Conservation (phyloP, 2,329 filamentous ascomycete species). For the Phyllosticta capitalensis region DNA sequence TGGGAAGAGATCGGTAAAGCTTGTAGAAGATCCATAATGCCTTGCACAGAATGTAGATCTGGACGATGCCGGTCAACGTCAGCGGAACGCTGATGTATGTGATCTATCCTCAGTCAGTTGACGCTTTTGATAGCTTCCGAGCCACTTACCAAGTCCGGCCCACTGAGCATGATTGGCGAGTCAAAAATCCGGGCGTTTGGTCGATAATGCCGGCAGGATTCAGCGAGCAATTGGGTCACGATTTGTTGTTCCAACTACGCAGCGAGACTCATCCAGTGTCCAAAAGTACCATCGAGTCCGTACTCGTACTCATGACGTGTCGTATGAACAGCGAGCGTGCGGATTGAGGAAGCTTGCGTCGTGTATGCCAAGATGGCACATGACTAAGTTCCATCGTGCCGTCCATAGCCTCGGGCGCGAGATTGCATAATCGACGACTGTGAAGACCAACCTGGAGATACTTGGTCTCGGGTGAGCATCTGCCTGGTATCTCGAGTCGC, state of each 20-base stretch:
- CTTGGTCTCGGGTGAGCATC: too few relatives aligned
- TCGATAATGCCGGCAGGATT: not conserved
- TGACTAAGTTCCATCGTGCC: not conserved
- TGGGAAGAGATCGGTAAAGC: not conserved
- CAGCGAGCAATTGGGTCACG: too few relatives aligned
- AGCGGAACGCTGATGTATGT: not conserved
- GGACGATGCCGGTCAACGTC: not conserved
- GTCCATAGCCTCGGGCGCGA: not conserved
- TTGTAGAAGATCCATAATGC: not conserved
- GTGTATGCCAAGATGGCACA: not conserved
- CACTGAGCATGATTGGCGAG: not conserved
- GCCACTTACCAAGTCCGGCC: not conserved
- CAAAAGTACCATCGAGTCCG: not conserved
- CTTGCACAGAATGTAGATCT: not conserved
- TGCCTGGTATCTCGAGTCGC: too few relatives aligned
- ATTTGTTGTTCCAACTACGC: too few relatives aligned
- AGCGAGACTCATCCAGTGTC: too few relatives aligned
- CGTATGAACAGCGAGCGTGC: too few relatives aligned
- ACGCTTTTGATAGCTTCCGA: not conserved
- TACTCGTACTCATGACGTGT: not conserved
- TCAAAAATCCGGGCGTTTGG: not conserved
- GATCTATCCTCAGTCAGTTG: not conserved
- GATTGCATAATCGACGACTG: not conserved
- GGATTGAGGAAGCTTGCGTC: not conserved
- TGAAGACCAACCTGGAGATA: not conserved